A percentile compares a stretch with the other conserved stretches of the same genome.
Evolutionary conservation across 2,329 filamentous ascomycete genomes (phyloP).

Genomic region (Claviceps sp.): DNA sequence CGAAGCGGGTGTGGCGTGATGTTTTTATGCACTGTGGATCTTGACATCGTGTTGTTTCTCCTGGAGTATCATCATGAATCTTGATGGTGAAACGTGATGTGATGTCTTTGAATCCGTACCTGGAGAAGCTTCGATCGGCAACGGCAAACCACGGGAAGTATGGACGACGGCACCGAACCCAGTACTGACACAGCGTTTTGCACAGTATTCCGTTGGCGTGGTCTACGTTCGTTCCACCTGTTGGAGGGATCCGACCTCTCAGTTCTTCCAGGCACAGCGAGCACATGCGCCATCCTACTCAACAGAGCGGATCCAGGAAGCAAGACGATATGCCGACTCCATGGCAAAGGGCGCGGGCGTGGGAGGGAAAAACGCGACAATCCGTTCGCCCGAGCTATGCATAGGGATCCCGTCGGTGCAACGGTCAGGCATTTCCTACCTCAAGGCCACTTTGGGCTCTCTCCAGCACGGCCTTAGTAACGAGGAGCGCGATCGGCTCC

Average conservation of each 20-base stretch:
- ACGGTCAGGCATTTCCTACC: constrained; percentile 5
- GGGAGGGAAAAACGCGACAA: not conserved
- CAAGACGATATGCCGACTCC: constrained; percentile 1
- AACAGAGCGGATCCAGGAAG: constrained; percentile 3
- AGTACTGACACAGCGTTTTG: too few species aligned
- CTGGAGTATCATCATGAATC: too few species aligned
- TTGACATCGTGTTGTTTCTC: too few species aligned
- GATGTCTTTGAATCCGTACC: too few species aligned
- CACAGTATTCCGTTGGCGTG: constrained; percentile 1
- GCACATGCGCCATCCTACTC: constrained; percentile 5
- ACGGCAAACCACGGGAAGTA: too few species aligned
- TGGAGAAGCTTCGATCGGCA: too few species aligned
- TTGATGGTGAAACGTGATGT: too few species aligned
- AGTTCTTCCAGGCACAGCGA: constrained; percentile 3
- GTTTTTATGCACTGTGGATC: too few species aligned
- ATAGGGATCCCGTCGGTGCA: constrained; percentile 5
- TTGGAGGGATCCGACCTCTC: constrained; percentile 7
- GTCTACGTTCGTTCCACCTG: constrained; percentile 1
- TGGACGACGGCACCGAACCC: too few species aligned
- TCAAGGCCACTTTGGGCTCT: constrained; percentile 5
- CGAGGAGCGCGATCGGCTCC: constrained; percentile 3
- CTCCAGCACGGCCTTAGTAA: constrained; percentile 3
- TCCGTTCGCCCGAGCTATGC: constrained; percentile 3
- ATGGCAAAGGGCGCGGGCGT: not conserved
- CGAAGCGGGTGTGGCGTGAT: too few species aligned